phyloP scores from a whole-genome alignment of 1,284 basidiomycete genomes.

The Ustilago trichophora region DNA sequence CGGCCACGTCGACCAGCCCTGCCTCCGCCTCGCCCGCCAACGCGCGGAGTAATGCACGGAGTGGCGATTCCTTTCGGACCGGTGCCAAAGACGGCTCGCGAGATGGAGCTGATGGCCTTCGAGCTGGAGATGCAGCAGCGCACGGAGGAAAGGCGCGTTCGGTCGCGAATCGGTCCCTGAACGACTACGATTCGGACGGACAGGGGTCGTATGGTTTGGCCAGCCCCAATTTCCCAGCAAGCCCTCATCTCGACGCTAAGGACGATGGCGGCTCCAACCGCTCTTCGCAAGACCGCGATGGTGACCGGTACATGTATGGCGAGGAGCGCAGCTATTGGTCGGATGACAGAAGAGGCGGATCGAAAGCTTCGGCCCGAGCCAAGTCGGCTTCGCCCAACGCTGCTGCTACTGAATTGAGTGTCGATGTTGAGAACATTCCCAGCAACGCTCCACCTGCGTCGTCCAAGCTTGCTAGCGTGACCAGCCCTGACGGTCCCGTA shows the following conservation, averaged over 20 bases:
- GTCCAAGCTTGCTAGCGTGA: slow-evolving; percentile 10
- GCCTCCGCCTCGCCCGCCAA: slow-evolving; percentile 31
- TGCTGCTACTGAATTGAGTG: slow-evolving; percentile 45
- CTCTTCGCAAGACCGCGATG: slow-evolving; percentile 40
- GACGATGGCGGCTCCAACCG: slow-evolving; percentile 31
- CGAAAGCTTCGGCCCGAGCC: slow-evolving; percentile 18
- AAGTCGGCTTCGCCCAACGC: slow-evolving; percentile 27
- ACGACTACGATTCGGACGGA: slow-evolving; percentile 44
- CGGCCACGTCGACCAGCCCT: slow-evolving; percentile 24
- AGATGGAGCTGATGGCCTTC: slow-evolving; percentile 41
- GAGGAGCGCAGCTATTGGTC: slow-evolving; percentile 48
- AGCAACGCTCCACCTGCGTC: slow-evolving; percentile 36
- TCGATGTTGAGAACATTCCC: slow-evolving; percentile 59
- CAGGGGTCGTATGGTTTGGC: slow-evolving; percentile 40
- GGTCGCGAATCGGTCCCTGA: slow-evolving; percentile 42
- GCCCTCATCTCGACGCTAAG: slow-evolving; percentile 38
- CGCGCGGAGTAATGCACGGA: slow-evolving; percentile 26
- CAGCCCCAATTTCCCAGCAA: slow-evolving; percentile 45
- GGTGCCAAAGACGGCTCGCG: slow-evolving; percentile 35
- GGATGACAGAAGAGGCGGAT: slow-evolving; percentile 37
- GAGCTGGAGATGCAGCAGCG: slow-evolving; percentile 46
- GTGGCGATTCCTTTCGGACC: slow-evolving; percentile 47
- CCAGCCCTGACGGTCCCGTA: slow-evolving; percentile 29
- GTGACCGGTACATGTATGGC: slow-evolving; percentile 47
- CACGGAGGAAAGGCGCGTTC: slow-evolving; percentile 48